Evolutionary conservation across 2,329 filamentous ascomycete genomes (phyloP).

Genomic region (Penicillium corylophilum): DNA sequence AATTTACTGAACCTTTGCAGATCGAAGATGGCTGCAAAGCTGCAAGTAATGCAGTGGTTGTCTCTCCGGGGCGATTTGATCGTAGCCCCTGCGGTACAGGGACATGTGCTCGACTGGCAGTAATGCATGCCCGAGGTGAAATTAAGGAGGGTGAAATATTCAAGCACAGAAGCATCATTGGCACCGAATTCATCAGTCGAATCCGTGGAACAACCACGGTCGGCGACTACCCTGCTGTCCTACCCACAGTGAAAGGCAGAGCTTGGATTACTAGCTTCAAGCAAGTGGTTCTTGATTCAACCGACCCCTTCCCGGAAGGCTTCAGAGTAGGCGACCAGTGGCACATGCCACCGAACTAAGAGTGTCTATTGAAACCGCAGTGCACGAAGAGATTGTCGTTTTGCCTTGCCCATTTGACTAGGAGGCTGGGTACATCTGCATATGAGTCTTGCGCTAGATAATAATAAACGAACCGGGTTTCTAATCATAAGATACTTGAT

Average conservation of each 20-base stretch:
- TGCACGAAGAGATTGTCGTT: background rate
- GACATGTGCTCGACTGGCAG: conserved; percentile 45
- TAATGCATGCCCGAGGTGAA: conserved; percentile 44
- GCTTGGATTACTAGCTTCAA: conserved; percentile 50
- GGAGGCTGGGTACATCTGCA: too few relatives aligned
- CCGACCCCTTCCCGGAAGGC: conserved; percentile 46
- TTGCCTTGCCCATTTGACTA: background rate
- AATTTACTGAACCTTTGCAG: conserved; percentile 40
- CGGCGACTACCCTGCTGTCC: conserved; percentile 41
- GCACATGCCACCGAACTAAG: conserved; percentile 14
- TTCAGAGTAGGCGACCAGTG: conserved; percentile 41
- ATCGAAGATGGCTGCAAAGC: conserved; percentile 23
- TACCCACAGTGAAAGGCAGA: conserved; percentile 45
- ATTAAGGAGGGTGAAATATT: conserved; percentile 40
- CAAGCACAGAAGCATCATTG: conserved; percentile 44
- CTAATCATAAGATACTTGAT: too few relatives aligned
- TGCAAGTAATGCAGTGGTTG: conserved; percentile 45
- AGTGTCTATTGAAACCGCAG: too few relatives aligned
- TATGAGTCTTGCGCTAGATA: too few relatives aligned
- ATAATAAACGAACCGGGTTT: too few relatives aligned
- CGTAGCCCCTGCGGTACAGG: conserved; percentile 50
- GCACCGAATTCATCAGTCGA: conserved; percentile 43
- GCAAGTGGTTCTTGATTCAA: conserved; percentile 45
- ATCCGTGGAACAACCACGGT: conserved; percentile 42
- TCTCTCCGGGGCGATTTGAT: conserved; percentile 49